Base-by-base conservation (phyloP, 2,329 filamentous ascomycete species). In the Celoporthe dispersa region DNA sequence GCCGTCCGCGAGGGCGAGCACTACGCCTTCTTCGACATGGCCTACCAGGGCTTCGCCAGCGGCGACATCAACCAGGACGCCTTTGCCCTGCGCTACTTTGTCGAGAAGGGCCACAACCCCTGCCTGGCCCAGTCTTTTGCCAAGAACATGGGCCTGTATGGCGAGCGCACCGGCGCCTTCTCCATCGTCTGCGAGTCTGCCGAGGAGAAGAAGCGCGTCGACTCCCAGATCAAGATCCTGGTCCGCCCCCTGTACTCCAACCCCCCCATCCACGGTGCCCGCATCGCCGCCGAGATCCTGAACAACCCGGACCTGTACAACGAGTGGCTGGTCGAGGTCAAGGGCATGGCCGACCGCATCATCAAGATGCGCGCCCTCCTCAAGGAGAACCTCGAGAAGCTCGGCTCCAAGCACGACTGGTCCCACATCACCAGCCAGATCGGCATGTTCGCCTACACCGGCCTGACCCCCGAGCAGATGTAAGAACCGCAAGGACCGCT, bases 61-160 rank as follows among this genome's bases (percentile, higher is more conserved):
- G 95, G 95, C 76, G 89, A 97, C 84, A 96, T 93, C 74, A 89
- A 97, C 86, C 91, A 91, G 82, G 95, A 99, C 80, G 96, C 96
- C 74, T 98, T 95, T 80, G 93, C 96, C 72, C 88, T 98, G 75
- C 91, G 96, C 75, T 87, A 98, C 87, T 99, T 99, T 81, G 90
- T 98, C 80, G 88, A 94, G 84, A 86, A 98, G 84, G 95, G 95
- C 77, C 94, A 97, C 86, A 89, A 94, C 79, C 90, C 96, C 79
- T 91, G 90, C 79, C 90, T 98, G 73, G 91, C 92, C 78, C 95
- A 98, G 86, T 96, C 92, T 67, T 98, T 98, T 82, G 95, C 95
- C 81, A 98, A 98, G 92, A 99, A 99, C 89, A 98, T 99, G 95
- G 96, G 96, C 84, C 93, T 99, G 73, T 98, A 99, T 81, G 96